Evolutionary conservation across 2,329 filamentous ascomycete genomes (phyloP), one percentile per base, ranked within the genome.

Genomic region (Aschersonia sp.): DNA sequence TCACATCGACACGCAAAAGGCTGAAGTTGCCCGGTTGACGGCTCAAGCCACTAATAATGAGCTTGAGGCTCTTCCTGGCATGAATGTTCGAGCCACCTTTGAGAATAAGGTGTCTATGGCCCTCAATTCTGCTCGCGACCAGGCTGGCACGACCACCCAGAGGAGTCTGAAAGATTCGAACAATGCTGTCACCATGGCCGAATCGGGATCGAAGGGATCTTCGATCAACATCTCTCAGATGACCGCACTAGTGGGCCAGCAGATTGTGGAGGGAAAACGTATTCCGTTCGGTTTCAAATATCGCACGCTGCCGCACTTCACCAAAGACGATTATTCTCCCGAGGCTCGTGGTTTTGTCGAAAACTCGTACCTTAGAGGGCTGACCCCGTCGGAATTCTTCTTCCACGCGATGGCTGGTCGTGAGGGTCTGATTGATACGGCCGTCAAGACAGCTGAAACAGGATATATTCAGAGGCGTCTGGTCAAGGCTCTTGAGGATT

Each of bases 401-500:
- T 98, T 98, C 76, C 92, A 98, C 77, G 92, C 92, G 61, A 98
- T 98, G 92, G 92, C 92, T 74, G 92, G 92, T 87, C 82, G 92
- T 72, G 92, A 98, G 69, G 92, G 92, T 94, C 76, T 98, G 48
- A 98, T 98, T 58, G 92, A 98, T 76, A 98, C 92, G 46, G 92
- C 92, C 55, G 94, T 98, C 68, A 98, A 98, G 77, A 98, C 92
- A 54, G 92, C 92, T 22, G 94, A 98, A 67, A 98, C 94, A 49
- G 92, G 92, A 68, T 98, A 98, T 65, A 98, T 98, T 55, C 94
- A 98, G 68, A 87, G 92, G 69, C 88, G 94, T 73, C 77, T 98
- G 43, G 92, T 98, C 60, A 98, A 98, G 69, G 94, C 94, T 9
- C 77, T 98, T 4, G 92, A 98, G 74, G 92, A 98, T 64, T 84